Percentiles rank a stretch among this genome's conserved stretches.
phyloP scores from a whole-genome alignment of 495 filamentous ascomycete species.

The Haplographium delicatum region DNA sequence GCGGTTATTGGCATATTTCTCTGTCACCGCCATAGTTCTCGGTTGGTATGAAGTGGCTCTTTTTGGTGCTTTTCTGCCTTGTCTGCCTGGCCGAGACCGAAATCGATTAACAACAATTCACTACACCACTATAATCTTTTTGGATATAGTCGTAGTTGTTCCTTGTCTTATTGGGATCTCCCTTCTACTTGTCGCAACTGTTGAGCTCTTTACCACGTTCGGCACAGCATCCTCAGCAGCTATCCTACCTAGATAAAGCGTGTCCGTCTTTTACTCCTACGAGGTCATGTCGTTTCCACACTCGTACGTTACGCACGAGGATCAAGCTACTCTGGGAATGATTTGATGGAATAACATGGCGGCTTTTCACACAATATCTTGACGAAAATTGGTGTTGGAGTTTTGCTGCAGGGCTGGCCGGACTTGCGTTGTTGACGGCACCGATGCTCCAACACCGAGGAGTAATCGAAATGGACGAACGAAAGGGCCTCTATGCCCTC shows the following conservation, averaged over 20 bases:
- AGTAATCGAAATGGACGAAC: not conserved
- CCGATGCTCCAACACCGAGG: not conserved
- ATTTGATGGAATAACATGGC: not conserved
- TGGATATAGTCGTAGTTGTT: not conserved
- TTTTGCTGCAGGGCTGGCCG: not conserved
- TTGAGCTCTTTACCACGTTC: conserved; percentile 1
- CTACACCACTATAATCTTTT: not conserved
- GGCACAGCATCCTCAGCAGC: not conserved
- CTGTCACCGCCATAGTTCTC: conserved; percentile 5
- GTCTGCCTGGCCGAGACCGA: not conserved
- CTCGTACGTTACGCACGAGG: not conserved
- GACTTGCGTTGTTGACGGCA: not conserved
- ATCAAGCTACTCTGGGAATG: not conserved
- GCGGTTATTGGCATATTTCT: not conserved
- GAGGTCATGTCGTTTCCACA: not conserved
- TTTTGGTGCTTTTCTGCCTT: conserved; percentile 1
- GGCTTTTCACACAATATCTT: not conserved
- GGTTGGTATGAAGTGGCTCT: not conserved
- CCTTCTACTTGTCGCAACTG: not conserved
- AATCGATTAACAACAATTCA: not conserved
- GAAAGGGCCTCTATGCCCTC: not conserved
- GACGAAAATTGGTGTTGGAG: not conserved
- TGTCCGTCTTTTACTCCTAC: not conserved
- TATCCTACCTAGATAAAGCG: not conserved
- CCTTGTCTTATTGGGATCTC: not conserved